These are phyloP conservation scores for Paracorniculantispora psalliotae DNA, from an alignment of 2,329 filamentous ascomycete genomes.

Conservation along the genomic window DNA sequence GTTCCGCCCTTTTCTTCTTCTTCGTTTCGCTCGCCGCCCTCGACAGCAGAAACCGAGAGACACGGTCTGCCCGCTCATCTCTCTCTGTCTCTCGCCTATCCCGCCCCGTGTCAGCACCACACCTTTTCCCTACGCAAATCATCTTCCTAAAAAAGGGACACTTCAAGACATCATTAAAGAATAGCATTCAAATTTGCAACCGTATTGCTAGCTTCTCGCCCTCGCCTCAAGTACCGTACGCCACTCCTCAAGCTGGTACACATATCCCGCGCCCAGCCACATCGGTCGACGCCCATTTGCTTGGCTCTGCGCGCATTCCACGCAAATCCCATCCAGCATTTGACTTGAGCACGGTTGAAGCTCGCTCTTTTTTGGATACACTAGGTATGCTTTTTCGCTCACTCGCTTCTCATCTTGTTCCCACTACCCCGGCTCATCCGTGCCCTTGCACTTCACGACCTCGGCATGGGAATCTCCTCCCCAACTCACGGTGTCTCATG, in stretches of 20 bases:
- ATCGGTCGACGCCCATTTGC: neutral
- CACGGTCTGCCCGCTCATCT: neutral
- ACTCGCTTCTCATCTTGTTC: neutral
- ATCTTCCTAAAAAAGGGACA: too few relatives aligned
- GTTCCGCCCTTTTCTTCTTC: too few relatives aligned
- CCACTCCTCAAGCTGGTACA: too few relatives aligned
- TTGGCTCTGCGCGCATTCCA: neutral
- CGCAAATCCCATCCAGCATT: neutral
- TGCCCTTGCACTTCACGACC: neutral
- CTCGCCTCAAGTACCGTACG: too few relatives aligned
- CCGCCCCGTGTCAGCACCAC: neutral
- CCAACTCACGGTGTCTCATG: neutral
- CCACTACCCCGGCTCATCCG: neutral
- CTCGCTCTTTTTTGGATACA: neutral
- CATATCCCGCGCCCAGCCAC: constrained; percentile 1
- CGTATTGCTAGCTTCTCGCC: neutral
- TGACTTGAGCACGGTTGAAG: neutral
- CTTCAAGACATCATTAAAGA: neutral
- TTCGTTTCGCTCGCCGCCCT: too few relatives aligned
- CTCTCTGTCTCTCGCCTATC: too few relatives aligned
- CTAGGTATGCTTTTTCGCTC: neutral
- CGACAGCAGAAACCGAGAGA: too few relatives aligned
- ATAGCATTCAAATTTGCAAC: neutral
- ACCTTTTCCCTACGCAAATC: too few relatives aligned
- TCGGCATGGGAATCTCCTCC: neutral